Percentiles rank a stretch among this genome's conserved stretches.
These are phyloP conservation scores for Chlamydomonas asymmetrica DNA, from an alignment of 139 green algal genomes.

Conservation along the genomic window DNA sequence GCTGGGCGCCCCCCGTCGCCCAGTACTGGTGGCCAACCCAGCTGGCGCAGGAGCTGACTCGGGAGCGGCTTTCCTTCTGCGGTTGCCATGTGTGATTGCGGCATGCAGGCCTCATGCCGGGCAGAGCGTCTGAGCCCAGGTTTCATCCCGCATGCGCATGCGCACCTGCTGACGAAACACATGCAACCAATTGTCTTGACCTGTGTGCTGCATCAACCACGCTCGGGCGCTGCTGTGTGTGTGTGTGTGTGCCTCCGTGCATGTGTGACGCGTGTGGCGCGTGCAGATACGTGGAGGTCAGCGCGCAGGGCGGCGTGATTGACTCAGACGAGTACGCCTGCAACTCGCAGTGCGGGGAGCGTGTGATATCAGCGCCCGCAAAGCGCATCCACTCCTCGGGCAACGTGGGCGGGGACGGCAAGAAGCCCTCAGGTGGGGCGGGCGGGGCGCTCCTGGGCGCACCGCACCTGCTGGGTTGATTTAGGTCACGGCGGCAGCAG, in stretches of 20 bases:
- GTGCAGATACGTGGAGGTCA: conserved; percentile 21
- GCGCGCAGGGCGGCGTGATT: conserved; percentile 12
- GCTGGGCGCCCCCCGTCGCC: not conserved
- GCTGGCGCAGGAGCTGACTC: too few relatives aligned
- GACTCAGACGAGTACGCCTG: conserved; percentile 47
- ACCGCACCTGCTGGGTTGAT: too few relatives aligned
- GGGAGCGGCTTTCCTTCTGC: too few relatives aligned
- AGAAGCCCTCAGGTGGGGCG: conserved; percentile 21
- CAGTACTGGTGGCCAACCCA: too few relatives aligned
- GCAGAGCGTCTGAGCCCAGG: not conserved
- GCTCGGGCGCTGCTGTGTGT: too few relatives aligned
- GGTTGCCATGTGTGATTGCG: too few relatives aligned
- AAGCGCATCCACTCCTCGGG: not conserved
- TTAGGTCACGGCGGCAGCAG: too few relatives aligned
- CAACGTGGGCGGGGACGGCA: conserved; percentile 26
- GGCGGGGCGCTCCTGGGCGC: too few relatives aligned
- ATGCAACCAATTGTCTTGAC: not conserved
- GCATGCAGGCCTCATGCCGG: too few relatives aligned
- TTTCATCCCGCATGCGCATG: not conserved
- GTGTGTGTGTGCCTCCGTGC: too few relatives aligned
- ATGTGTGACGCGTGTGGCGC: not conserved
- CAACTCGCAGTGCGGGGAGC: conserved; percentile 35
- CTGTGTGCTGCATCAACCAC: not conserved
- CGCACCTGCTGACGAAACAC: not conserved
- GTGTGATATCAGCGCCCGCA: conserved; percentile 25